These are phyloP conservation scores for Alopecurus myosuroides DNA, from an alignment of 176 grass and related monocot species.

Conservation along the genomic window DNA sequence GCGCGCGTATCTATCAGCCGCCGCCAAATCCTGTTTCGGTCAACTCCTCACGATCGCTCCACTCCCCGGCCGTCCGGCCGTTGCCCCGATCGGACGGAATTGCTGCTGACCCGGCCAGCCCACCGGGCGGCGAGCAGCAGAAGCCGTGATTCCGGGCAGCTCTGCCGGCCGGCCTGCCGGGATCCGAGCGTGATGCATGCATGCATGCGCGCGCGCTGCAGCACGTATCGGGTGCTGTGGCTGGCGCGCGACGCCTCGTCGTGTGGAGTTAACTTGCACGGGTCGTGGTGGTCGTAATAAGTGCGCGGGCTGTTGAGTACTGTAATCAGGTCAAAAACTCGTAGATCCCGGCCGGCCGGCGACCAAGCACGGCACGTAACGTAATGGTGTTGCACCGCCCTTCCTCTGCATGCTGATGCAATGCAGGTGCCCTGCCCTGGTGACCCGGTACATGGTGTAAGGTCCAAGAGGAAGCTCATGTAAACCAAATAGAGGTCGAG, in stretches of 20 bases:
- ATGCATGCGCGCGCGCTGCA: neutral
- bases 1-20: neutral
- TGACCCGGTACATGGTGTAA: neutral
- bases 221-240: neutral
- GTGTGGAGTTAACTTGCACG: slow-evolving; percentile 16
- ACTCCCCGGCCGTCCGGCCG: neutral
- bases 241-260: neutral
- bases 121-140: neutral
- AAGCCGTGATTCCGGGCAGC: slow-evolving; percentile 8
- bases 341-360: neutral
- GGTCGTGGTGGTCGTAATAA: neutral
- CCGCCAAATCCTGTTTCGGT: slow-evolving; percentile 2
- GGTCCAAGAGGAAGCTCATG: too few relatives aligned
- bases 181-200: neutral
- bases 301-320: neutral
- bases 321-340: neutral
- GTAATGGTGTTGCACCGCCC: neutral
- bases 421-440: neutral
- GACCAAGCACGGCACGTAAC: neutral
- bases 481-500: too few relatives aligned
- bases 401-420: neutral
- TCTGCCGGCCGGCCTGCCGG: neutral
- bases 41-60: slow-evolving; percentile 10
- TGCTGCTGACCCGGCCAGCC: neutral
- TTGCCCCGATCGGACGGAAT: neutral